Percentiles rank a stretch among this genome's conserved stretches.
These are phyloP conservation scores for Botrytis fabae DNA, from an alignment of 2,329 filamentous ascomycete genomes.

Conservation along the genomic window DNA sequence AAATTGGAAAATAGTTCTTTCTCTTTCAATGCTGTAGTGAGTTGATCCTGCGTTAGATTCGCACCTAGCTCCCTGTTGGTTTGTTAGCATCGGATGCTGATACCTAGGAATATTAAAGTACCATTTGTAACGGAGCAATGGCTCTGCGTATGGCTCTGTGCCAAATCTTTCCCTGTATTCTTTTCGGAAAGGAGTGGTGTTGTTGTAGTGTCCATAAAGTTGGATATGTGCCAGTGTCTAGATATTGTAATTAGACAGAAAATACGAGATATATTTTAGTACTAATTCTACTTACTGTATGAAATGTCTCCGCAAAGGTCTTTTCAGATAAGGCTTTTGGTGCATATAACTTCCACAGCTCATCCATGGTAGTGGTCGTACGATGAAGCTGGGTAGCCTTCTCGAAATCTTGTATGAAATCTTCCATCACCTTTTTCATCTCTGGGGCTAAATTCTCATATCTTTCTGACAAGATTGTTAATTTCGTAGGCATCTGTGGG, in stretches of 20 bases:
- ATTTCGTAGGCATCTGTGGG: neutral
- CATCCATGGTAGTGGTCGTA: neutral
- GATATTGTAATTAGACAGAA: neutral
- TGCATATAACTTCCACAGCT: constrained; percentile 7
- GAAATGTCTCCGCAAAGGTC: neutral
- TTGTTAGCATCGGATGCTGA: neutral
- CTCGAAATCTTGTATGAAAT: constrained; percentile 22
- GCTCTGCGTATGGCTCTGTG: constrained; percentile 20
- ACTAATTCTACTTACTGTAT: neutral
- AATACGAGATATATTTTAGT: too few species aligned
- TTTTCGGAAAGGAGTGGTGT: neutral
- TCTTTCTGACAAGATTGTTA: constrained; percentile 6
- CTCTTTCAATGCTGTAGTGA: constrained; percentile 19
- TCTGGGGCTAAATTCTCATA: neutral
- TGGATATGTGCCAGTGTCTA: constrained; percentile 25
- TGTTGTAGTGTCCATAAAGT: constrained; percentile 21
- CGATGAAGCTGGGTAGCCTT: neutral
- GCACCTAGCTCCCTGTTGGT: constrained; percentile 26
- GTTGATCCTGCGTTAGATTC: constrained; percentile 23
- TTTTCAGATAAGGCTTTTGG: neutral
- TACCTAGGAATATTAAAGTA: neutral
- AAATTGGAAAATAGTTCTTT: constrained; percentile 26
- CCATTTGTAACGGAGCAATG: constrained; percentile 24
- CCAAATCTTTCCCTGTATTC: constrained; percentile 11
- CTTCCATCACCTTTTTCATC: constrained; percentile 8